Conservation (phyloP, 352 stramenopile species). For the Pythium vanterpoolii region DNA sequence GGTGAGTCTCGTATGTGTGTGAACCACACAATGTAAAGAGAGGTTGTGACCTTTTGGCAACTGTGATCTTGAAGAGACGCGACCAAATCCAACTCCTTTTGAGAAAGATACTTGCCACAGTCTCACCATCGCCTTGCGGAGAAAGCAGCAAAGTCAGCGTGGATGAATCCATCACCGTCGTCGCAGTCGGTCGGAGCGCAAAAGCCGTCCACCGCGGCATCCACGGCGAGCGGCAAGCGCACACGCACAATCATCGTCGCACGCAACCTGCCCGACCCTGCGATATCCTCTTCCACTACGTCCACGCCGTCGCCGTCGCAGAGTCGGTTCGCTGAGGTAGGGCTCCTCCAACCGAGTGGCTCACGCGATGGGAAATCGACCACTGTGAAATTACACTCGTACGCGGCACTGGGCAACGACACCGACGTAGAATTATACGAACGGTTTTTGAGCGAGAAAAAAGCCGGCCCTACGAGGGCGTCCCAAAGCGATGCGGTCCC, state of each 20-base stretch:
- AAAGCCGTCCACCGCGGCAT: constrained; percentile 38
- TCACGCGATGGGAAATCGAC: constrained; percentile 28
- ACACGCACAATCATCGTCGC: constrained; percentile 60
- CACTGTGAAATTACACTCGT: constrained; percentile 53
- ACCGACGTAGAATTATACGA: constrained; percentile 63
- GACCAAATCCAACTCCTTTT: background rate
- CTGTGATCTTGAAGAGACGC: constrained; percentile 22
- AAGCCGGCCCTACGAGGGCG: background rate
- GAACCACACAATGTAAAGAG: constrained; percentile 13
- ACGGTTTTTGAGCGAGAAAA: constrained; percentile 50
- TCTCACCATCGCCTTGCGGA: too few relatives aligned
- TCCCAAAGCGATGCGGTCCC: background rate
- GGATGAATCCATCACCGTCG: constrained; percentile 45
- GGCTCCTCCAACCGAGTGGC: background rate
- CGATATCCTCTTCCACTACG: constrained; percentile 4
- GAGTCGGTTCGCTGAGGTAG: background rate
- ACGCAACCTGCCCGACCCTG: constrained; percentile 28
- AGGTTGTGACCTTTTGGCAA: constrained; percentile 1
- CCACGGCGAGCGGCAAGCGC: constrained; percentile 32
- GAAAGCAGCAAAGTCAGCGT: background rate
- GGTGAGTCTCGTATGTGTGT: background rate
- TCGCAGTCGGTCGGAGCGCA: constrained; percentile 33
- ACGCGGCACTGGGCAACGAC: constrained; percentile 55
- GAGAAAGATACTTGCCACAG: background rate
- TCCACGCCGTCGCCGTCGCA: background rate